Conservation (phyloP, 106 monocot genomes). For the Dioscorea dumetorum region DNA sequence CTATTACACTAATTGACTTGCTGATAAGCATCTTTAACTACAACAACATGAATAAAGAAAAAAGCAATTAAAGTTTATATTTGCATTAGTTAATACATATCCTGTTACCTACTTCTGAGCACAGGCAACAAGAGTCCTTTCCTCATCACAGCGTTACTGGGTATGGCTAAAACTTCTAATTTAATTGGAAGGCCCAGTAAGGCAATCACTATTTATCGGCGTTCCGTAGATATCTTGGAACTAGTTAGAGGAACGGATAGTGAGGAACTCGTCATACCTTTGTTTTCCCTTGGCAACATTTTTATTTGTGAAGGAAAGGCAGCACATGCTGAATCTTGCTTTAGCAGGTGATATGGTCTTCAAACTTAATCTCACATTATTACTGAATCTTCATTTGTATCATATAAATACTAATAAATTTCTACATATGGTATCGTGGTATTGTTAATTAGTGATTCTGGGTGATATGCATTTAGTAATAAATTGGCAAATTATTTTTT, state of each 20-base stretch:
- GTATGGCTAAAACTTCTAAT: conserved; percentile 59
- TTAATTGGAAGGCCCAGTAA: conserved; percentile 41
- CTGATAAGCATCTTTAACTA: too few species aligned
- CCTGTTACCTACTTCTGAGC: background rate
- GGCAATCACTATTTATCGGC: conserved; percentile 44
- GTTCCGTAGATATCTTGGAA: conserved; percentile 52
- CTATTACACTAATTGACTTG: too few species aligned
- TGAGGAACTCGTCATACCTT: conserved; percentile 60
- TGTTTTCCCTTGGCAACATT: conserved; percentile 59
- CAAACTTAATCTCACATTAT: too few species aligned
- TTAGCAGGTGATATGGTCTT: conserved; percentile 35
- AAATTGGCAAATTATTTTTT: too few species aligned
- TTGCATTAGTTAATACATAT: too few species aligned
- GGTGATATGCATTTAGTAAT: too few species aligned
- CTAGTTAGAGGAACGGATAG: conserved; percentile 41
- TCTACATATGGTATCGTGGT: too few species aligned
- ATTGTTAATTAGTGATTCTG: too few species aligned
- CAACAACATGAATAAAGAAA: too few species aligned
- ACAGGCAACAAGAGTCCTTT: conserved; percentile 59
- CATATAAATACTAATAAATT: too few species aligned
- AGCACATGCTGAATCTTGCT: conserved; percentile 59
- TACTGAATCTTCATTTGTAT: too few species aligned
- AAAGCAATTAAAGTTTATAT: too few species aligned
- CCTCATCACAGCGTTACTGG: conserved; percentile 65
- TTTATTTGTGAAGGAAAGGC: conserved; percentile 53